Evolutionary conservation across 768 basidiomycete species (phyloP).

Genomic region (Phylloporus sp.): DNA sequence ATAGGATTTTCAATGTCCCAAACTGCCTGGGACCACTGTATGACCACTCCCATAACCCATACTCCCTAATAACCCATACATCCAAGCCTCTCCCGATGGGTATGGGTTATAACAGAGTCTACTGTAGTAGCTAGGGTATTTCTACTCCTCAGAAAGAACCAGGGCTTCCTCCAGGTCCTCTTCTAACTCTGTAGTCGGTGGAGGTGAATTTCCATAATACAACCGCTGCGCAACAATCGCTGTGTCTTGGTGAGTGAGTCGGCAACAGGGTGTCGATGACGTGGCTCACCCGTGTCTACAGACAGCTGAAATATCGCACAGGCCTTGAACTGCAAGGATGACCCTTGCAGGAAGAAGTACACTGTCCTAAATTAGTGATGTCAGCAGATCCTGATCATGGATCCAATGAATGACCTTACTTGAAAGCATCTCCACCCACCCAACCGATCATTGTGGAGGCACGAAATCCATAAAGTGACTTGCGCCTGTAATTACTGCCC

Average conservation of each 20-base stretch:
- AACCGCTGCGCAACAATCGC: constrained; percentile 71
- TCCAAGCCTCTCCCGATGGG: no score
- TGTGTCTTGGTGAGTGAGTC: constrained; percentile 28
- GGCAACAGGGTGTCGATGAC: constrained; percentile 5
- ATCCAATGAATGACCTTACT: constrained; percentile 42
- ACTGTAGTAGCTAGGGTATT: constrained; percentile 4
- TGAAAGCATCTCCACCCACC: constrained; percentile 81
- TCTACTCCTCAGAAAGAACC: constrained; percentile 56
- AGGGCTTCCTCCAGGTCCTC: constrained; percentile 72
- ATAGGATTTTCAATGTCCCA: no score
- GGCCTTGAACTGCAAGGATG: constrained; percentile 75
- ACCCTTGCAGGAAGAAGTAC: constrained; percentile 73
- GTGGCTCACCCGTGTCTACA: constrained; percentile 61
- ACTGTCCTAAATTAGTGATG: constrained; percentile 45
- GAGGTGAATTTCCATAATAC: constrained; percentile 67
- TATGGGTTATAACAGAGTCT: no score
- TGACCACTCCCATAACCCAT: no score
- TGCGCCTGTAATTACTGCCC: constrained; percentile 69
- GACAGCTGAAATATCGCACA: constrained; percentile 83
- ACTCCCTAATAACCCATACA: no score
- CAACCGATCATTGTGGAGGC: constrained; percentile 79
- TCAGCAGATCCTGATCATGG: constrained; percentile 13
- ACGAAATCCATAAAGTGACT: constrained; percentile 80
- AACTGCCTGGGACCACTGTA: no score
- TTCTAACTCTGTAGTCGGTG: constrained; percentile 43